These are phyloP conservation scores for Fusarium fracticaudum DNA, from an alignment of 2,329 filamentous ascomycete genomes.

Conservation along the genomic window DNA sequence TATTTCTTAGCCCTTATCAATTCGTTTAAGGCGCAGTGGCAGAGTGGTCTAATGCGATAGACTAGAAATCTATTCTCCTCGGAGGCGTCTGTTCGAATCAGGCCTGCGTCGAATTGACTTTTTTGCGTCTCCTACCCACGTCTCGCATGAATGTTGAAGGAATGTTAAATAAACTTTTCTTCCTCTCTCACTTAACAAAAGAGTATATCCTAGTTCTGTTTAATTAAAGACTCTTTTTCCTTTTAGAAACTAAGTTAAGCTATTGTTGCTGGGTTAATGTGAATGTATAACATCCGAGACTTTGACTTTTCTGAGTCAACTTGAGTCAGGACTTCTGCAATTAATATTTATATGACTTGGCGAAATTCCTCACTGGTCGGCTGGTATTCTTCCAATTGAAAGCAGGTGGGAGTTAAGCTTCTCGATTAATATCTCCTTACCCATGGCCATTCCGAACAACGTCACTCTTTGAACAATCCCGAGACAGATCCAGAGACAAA, in stretches of 20 bases:
- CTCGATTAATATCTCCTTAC: not conserved
- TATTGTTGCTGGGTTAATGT: conserved; percentile 5
- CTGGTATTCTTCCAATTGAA: not conserved
- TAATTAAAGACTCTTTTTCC: too few relatives aligned
- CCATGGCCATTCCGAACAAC: not conserved
- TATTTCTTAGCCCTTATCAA: accelerated
- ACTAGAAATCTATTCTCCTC: conserved; percentile 44
- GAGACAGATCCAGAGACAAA: conserved; percentile 15
- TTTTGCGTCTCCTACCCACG: not conserved
- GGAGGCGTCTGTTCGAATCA: conserved; percentile 45
- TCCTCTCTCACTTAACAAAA: too few relatives aligned
- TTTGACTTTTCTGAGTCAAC: not conserved
- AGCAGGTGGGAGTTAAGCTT: not conserved
- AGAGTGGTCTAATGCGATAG: conserved; percentile 45
- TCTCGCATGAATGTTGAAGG: too few relatives aligned
- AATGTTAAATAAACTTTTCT: not conserved
- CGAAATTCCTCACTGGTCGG: not conserved
- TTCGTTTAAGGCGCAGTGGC: conserved; percentile 36
- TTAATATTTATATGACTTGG: not conserved
- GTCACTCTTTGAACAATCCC: not conserved
- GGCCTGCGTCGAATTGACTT: conserved; percentile 36
- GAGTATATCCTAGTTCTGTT: too few relatives aligned
- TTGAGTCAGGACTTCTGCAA: not conserved
- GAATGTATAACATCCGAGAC: not conserved
- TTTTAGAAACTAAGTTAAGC: not conserved